Evolutionary conservation across 1,139 yeast species (phyloP).

Genomic region (Candida tropicalis): DNA sequence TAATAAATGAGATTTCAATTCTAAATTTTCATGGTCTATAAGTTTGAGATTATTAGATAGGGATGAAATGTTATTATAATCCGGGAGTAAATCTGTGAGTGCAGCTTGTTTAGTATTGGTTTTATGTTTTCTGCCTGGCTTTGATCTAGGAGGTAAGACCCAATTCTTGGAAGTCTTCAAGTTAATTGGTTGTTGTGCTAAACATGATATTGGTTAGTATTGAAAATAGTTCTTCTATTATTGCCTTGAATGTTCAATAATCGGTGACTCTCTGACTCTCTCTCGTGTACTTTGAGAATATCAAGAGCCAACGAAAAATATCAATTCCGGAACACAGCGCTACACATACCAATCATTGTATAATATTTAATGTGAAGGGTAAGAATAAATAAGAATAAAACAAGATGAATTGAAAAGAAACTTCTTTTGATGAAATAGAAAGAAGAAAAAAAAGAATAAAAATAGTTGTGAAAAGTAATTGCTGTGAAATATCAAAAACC

Average conservation of each 20-base stretch:
- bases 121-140: conserved; percentile 77
- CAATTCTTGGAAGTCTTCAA: conserved; percentile 73
- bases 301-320: too few species aligned
- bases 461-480: background rate
- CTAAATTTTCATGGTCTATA: conserved; percentile 39
- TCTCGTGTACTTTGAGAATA: too few species aligned
- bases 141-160: conserved; percentile 90
- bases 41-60: conserved; percentile 25
- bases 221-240: background rate
- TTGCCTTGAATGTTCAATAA: too few species aligned
- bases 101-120: background rate
- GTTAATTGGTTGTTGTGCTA: conserved; percentile 5
- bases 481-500: too few species aligned
- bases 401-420: too few species aligned
- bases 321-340: too few species aligned
- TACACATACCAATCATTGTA: conserved; percentile 2
- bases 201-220: background rate
- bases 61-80: conserved; percentile 8
- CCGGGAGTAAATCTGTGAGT: conserved; percentile 8
- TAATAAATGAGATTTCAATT: conserved; percentile 39
- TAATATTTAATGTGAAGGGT: background rate
- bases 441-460: background rate
- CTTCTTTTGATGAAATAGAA: background rate
- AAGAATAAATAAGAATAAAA: background rate
- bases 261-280: too few species aligned